phyloP scores from a whole-genome alignment of 2,329 filamentous ascomycete species.

The Talaromyces sp. region DNA sequence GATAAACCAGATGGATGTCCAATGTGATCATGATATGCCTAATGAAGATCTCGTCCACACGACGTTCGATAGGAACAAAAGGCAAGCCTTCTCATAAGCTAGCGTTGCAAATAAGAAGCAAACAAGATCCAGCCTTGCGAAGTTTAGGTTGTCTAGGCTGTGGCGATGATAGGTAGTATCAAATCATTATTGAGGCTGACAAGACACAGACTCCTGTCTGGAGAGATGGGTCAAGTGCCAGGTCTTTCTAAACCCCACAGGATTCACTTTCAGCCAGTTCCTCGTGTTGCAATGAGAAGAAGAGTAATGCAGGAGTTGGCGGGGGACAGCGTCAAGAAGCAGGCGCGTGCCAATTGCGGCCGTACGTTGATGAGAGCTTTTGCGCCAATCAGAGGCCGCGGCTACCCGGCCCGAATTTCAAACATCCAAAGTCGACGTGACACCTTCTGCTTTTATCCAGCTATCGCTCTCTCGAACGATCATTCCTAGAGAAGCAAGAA shows the following conservation, averaged over 20 bases:
- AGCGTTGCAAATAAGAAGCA: background rate
- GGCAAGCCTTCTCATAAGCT: background rate
- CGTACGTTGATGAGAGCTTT: background rate
- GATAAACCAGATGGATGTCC: background rate
- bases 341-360: background rate
- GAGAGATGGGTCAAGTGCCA: background rate
- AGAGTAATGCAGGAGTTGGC: background rate
- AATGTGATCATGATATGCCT: background rate
- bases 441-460: background rate
- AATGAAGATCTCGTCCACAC: background rate
- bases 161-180: background rate
- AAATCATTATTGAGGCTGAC: background rate
- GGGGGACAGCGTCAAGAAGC: background rate
- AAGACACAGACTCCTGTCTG: background rate
- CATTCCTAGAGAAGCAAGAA: background rate
- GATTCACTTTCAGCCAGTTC: background rate
- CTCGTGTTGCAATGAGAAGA: background rate
- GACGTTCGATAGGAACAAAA: background rate
- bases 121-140: background rate
- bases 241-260: background rate
- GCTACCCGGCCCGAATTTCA: background rate
- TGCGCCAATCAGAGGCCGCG: background rate
- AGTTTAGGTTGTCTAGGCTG: background rate
- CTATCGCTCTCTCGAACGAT: background rate
- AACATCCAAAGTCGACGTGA: background rate